Evolutionary conservation across 345 rosid species (phyloP).

Genomic region (Hirschfeldia incana): DNA sequence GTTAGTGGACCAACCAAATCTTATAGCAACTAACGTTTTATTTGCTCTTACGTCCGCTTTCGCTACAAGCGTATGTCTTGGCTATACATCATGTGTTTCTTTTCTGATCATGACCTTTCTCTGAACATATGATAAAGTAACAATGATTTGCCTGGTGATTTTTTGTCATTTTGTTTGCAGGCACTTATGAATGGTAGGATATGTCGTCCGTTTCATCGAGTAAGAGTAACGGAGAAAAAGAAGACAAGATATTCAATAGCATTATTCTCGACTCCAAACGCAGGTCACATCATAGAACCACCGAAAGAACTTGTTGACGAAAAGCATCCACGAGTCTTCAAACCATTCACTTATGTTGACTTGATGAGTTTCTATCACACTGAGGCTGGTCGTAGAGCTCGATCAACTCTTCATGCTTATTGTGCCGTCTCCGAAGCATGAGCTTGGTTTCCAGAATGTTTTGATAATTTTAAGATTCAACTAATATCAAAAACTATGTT

Average conservation of each 20-base stretch:
- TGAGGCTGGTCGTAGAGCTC: slow-evolving; percentile 13
- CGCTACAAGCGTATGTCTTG: background rate
- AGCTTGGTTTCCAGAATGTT: background rate
- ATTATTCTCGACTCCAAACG: slow-evolving; percentile 10
- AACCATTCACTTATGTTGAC: slow-evolving; percentile 13
- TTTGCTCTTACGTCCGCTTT: background rate
- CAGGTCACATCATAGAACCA: background rate
- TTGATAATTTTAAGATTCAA: background rate
- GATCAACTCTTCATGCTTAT: slow-evolving; percentile 17
- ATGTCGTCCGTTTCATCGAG: slow-evolving; percentile 9
- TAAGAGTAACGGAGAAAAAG: slow-evolving; percentile 28
- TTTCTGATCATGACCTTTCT: background rate
- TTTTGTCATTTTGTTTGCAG: background rate
- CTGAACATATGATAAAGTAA: background rate
- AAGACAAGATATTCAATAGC: slow-evolving; percentile 24
- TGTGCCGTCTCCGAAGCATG: slow-evolving; percentile 3
- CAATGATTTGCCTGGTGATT: background rate
- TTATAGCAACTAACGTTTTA: background rate
- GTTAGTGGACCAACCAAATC: background rate
- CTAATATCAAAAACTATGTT: background rate
- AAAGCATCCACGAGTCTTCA: slow-evolving; percentile 23
- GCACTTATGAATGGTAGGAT: slow-evolving; percentile 28
- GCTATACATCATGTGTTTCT: background rate
- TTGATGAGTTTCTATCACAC: slow-evolving; percentile 8
- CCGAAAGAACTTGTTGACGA: slow-evolving; percentile 32